phyloP scores from a whole-genome alignment of 371 early-diverging fungal genomes.

The Mucor velutinosus region DNA sequence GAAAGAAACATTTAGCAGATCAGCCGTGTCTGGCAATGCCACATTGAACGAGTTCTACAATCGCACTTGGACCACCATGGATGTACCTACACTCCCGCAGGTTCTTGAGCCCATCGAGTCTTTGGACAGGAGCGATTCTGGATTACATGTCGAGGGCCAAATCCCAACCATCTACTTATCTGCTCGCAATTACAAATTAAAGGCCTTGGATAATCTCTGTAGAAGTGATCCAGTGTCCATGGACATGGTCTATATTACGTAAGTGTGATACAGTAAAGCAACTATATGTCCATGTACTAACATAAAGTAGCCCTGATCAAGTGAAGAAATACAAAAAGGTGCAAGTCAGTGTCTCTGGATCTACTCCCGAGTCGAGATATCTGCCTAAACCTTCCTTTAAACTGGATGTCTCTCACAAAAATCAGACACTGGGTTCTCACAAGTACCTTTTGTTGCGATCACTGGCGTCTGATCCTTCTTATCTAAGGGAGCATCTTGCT shows the following conservation, averaged over 20 bases:
- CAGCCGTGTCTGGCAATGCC: not conserved
- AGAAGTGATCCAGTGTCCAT: not conserved
- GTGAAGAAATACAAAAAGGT: not conserved
- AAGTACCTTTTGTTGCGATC: slow-evolving; percentile 16
- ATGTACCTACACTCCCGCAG: slow-evolving; percentile 3
- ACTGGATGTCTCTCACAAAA: not conserved
- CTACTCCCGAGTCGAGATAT: not conserved
- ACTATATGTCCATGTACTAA: not conserved
- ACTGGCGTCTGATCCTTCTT: slow-evolving; percentile 43
- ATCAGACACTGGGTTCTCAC: not conserved
- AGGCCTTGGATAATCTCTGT: not conserved
- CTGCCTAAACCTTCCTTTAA: not conserved
- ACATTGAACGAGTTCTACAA: slow-evolving; percentile 23
- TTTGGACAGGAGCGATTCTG: slow-evolving; percentile 16
- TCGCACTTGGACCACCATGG: slow-evolving; percentile 18
- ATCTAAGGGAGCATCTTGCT: slow-evolving; percentile 50
- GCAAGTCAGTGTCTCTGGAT: not conserved
- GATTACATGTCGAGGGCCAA: slow-evolving; percentile 16
- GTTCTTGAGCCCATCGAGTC: slow-evolving; percentile 1
- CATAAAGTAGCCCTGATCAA: not conserved
- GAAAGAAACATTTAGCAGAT: not conserved
- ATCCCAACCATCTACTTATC: slow-evolving; percentile 25
- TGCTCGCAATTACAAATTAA: not conserved
- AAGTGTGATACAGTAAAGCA: not conserved
- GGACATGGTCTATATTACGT: not conserved